Evolutionary conservation across 208 protist genomes (phyloP).

Genomic region (Leishmania tarentolae): DNA sequence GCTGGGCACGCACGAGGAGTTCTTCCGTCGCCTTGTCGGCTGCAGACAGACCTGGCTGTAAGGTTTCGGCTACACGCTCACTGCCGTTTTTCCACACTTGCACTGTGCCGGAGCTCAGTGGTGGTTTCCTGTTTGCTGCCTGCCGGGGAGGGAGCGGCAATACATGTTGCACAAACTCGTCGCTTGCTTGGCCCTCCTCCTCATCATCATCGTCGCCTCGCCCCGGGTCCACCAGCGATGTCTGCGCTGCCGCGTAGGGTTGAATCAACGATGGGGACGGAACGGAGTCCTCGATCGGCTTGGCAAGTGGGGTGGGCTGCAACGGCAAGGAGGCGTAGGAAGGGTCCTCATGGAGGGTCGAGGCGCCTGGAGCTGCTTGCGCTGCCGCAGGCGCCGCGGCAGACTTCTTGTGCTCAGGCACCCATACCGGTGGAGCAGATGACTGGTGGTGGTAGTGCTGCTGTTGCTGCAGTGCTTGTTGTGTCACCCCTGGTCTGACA

Average conservation of each 20-base stretch:
- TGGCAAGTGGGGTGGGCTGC: background rate
- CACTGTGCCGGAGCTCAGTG: background rate
- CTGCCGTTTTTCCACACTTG: conserved; percentile 12
- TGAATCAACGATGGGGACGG: background rate
- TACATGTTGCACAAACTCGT: conserved; percentile 35
- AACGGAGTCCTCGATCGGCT: background rate
- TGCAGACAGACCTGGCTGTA: background rate
- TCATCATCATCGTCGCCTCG: conserved; percentile 1
- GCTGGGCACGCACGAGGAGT: conserved; percentile 48
- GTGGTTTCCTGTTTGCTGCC: background rate
- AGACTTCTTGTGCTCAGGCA: conserved; percentile 4
- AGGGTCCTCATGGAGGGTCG: background rate
- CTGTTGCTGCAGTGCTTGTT: background rate
- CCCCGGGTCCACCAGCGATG: background rate
- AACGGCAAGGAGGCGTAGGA: background rate
- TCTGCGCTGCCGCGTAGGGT: background rate
- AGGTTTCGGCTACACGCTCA: background rate
- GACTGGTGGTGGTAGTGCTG: background rate
- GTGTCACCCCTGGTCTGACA: background rate
- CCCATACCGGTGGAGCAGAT: background rate
- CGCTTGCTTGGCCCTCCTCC: conserved; percentile 16
- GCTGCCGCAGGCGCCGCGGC: background rate
- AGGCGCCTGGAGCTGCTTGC: background rate
- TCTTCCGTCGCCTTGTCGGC: conserved; percentile 27
- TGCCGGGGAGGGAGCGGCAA: conserved; percentile 14